Evolutionary conservation across 768 basidiomycete species (phyloP).

Genomic region (Naganishia antarctica): DNA sequence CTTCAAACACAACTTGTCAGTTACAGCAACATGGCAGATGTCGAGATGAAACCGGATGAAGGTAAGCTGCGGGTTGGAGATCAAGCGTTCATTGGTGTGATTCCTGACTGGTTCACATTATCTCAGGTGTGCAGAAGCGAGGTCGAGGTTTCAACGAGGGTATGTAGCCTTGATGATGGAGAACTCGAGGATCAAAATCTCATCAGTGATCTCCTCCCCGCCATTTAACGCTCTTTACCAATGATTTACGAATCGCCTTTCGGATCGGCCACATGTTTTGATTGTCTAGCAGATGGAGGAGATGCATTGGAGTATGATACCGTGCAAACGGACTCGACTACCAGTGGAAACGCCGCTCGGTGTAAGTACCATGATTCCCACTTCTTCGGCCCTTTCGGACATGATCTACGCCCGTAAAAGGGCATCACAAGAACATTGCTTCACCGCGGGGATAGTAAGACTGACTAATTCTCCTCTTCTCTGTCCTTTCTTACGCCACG

Average conservation of each 20-base stretch:
- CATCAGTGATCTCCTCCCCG: neutral
- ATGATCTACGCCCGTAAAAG: neutral
- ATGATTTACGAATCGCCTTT: neutral
- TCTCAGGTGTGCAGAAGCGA: slow-evolving; percentile 61
- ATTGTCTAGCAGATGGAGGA: slow-evolving; percentile 53
- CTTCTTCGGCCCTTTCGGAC: too few species aligned
- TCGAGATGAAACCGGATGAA: slow-evolving; percentile 25
- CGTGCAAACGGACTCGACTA: slow-evolving; percentile 73
- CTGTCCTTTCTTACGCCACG: neutral
- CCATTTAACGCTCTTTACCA: neutral
- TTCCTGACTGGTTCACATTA: neutral
- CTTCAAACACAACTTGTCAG: neutral
- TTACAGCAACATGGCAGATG: slow-evolving; percentile 20
- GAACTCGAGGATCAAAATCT: neutral
- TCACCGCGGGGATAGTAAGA: too few species aligned
- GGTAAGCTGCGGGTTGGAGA: neutral
- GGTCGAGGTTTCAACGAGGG: slow-evolving; percentile 77
- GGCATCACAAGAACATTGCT: neutral
- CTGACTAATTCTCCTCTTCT: neutral
- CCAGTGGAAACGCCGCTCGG: slow-evolving; percentile 72
- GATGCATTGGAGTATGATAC: slow-evolving; percentile 59
- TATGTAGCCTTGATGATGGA: slow-evolving; percentile 54
- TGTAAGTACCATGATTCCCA: slow-evolving; percentile 56
- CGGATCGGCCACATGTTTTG: neutral
- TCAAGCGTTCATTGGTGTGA: neutral